These are phyloP conservation scores for Candida hungchunana DNA, from an alignment of 805 yeast species.

Conservation along the genomic window DNA sequence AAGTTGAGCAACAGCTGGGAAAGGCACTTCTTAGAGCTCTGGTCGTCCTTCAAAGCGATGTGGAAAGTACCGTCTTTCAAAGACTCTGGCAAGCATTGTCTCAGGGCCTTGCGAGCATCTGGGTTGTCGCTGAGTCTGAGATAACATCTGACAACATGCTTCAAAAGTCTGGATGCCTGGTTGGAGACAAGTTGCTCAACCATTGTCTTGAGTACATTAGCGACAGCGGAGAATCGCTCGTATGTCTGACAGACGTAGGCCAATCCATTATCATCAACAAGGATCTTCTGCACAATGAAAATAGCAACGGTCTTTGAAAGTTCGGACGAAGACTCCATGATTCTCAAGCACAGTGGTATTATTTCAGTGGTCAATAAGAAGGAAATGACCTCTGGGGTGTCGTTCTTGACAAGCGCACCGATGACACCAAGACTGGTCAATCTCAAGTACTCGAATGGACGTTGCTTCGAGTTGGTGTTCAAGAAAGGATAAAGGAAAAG, in stretches of 20 bases:
- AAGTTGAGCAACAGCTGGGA: conserved; percentile 75
- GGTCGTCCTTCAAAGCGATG: conserved; percentile 74
- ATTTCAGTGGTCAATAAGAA: conserved; percentile 93
- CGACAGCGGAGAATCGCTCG: conserved; percentile 92
- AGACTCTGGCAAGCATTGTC: conserved; percentile 80
- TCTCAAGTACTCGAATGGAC: conserved; percentile 91
- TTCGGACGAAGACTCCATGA: conserved; percentile 94
- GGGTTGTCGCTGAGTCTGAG: conserved; percentile 83
- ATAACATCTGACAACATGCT: conserved; percentile 93
- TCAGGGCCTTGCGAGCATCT: conserved; percentile 85
- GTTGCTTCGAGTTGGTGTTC: conserved; percentile 84
- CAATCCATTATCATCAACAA: conserved; percentile 87
- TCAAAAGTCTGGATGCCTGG: conserved; percentile 79
- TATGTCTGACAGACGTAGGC: conserved; percentile 91
- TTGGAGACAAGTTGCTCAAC: conserved; percentile 75
- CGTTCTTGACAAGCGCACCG: conserved; percentile 95
- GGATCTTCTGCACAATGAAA: conserved; percentile 88
- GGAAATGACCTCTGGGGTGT: conserved; percentile 90
- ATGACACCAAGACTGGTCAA: conserved; percentile 93
- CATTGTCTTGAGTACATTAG: conserved; percentile 81
- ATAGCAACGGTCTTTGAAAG: conserved; percentile 94
- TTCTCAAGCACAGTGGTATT: conserved; percentile 88
- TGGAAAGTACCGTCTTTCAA: conserved; percentile 84
- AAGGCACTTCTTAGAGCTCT: conserved; percentile 81
- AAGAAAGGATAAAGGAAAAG: conserved; percentile 89